phyloP scores from a whole-genome alignment of 202 grass and related monocot species.

The Dendrocalamus latiflorus region DNA sequence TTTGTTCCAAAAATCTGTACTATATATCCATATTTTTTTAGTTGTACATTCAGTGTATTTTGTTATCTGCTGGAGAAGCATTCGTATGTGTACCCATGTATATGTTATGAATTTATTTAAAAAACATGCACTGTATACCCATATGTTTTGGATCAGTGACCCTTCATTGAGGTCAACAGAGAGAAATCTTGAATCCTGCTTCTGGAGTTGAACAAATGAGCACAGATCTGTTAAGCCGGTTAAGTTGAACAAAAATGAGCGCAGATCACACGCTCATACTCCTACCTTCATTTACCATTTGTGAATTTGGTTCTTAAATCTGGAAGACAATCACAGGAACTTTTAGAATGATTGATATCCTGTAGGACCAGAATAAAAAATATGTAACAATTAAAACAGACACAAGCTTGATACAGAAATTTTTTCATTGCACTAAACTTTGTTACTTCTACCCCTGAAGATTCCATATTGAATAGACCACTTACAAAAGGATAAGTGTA shows the following conservation, averaged over 20 bases:
- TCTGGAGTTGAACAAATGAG: neutral
- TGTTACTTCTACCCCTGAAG: slow-evolving; percentile 5
- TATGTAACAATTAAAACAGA: neutral
- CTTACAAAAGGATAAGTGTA: neutral
- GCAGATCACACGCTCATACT: neutral
- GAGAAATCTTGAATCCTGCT: neutral
- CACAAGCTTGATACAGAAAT: neutral
- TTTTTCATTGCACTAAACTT: neutral
- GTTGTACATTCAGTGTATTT: neutral
- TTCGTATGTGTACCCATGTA: neutral
- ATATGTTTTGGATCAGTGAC: neutral
- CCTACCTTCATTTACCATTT: neutral
- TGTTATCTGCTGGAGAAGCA: neutral
- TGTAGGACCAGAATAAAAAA: neutral
- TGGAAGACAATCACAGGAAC: neutral
- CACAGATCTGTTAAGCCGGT: neutral
- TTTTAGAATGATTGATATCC: neutral
- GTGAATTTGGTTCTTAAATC: neutral
- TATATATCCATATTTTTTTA: too few species aligned
- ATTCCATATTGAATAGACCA: slow-evolving; percentile 9
- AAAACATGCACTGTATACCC: neutral
- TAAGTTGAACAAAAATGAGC: neutral
- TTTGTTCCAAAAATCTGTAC: neutral
- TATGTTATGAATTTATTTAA: neutral
- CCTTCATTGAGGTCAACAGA: neutral